These are phyloP conservation scores for Penicillium crustosum DNA, from an alignment of 2,329 filamentous ascomycete genomes.

Conservation along the genomic window DNA sequence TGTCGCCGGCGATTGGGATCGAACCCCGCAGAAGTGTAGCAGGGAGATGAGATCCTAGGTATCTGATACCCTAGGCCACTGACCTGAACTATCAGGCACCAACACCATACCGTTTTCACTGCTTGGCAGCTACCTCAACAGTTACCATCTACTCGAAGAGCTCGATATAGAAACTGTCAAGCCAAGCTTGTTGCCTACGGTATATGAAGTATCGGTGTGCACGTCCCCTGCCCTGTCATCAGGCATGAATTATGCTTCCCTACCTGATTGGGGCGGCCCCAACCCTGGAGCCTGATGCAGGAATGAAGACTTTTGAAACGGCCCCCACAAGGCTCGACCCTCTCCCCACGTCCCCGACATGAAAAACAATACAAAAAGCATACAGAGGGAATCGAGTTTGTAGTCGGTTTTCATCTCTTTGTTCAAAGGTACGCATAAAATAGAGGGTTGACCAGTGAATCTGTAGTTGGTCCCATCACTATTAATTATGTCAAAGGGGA, in stretches of 20 bases:
- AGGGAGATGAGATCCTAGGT: no score
- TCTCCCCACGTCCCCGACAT: neutral
- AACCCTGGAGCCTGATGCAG: neutral
- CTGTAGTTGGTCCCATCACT: neutral
- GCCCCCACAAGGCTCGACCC: neutral
- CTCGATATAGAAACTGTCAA: neutral
- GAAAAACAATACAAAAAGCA: neutral
- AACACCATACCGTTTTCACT: neutral
- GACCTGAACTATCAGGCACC: neutral
- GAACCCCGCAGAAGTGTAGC: neutral
- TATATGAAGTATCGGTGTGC: no score
- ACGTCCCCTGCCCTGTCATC: neutral
- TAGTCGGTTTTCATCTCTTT: neutral
- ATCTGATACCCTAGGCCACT: neutral
- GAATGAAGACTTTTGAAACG: neutral
- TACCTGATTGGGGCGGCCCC: neutral
- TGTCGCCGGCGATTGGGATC: neutral
- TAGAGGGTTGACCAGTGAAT: neutral
- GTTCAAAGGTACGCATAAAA: neutral
- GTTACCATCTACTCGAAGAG: neutral
- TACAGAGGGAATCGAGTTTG: neutral
- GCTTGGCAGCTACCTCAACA: neutral
- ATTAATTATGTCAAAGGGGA: neutral
- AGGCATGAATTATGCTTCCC: neutral
- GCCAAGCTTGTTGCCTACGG: no score